A percentile compares a stretch with the other conserved stretches of the same genome.
Evolutionary conservation across 148 eudicot species (phyloP).

Genomic region (Pouteria glomerata): DNA sequence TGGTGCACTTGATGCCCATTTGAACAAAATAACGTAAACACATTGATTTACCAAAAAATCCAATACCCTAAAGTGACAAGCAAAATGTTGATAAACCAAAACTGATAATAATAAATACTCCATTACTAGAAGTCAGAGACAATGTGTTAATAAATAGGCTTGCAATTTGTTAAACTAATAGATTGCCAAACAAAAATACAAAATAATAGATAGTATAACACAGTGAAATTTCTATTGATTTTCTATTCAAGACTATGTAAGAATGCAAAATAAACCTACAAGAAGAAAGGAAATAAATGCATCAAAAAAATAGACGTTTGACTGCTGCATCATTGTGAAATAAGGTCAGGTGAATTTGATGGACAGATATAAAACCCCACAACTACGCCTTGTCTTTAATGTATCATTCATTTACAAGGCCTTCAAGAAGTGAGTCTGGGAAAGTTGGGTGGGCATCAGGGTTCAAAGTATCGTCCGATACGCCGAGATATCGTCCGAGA

Average conservation of each 20-base stretch:
- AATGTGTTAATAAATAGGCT: too few species aligned
- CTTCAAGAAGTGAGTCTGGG: background rate
- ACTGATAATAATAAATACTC: too few species aligned
- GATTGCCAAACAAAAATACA: background rate
- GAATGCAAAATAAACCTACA: background rate
- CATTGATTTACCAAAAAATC: too few species aligned
- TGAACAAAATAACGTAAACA: background rate
- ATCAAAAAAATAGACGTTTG: background rate
- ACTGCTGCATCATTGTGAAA: background rate
- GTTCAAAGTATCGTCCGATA: background rate
- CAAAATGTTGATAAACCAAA: too few species aligned
- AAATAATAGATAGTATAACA: background rate
- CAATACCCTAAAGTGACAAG: too few species aligned
- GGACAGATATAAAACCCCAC: background rate
- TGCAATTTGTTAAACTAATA: background rate
- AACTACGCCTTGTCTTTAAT: background rate
- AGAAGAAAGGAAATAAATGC: background rate
- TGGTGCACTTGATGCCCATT: background rate
- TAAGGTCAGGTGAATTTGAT: background rate
- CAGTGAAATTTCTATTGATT: background rate
- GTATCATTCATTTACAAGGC: background rate
- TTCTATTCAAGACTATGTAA: background rate
- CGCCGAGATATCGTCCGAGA: too few species aligned
- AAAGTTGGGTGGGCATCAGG: background rate
- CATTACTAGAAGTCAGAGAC: too few species aligned